Base-by-base conservation (phyloP, 495 filamentous ascomycete genomes). In the Cenococcum geophilum region DNA sequence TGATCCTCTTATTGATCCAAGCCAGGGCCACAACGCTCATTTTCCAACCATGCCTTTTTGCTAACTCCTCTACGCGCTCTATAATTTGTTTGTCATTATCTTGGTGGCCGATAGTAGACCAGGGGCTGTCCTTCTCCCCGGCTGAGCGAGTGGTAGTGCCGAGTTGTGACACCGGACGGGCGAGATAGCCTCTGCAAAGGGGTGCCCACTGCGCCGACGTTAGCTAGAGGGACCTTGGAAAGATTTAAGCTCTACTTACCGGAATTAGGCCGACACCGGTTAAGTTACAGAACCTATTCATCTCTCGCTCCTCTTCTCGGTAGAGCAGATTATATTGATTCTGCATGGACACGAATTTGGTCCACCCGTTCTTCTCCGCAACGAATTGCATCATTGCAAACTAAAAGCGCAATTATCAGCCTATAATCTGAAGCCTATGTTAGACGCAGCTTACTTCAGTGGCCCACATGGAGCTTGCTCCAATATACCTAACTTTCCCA, bases 311-410 rank as follows among this genome's bases (percentile, higher is more conserved):
- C 42, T 75, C 73, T 54, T 75, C 73, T n/a, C 73, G 66, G 52
- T 75, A 75, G 12, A 71, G 63, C 54, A 75, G 58, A 55, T 63
- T 73, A 53, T 76, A 75, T 37, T 74, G 73, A 55, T 76, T 76
- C 64, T 74, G 71, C 74, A 76, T 76, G 22, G 59, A 64, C 21
- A 76, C 69, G 62, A 76, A 76, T 63, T 74, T 74, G 9, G 73
- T 74, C 73, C 73, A 75, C 23, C 70, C 70, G 53, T 72, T 65
- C 58, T 77, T 72, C 70, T 75, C 73, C 11, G 73, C 73, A n/a
- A 45, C 56, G 55, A 64, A 61, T 55, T 75, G 73, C 66, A 72
- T 64, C 62, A 63, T 59, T 42, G 70, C 70, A 50, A 75, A 73
- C 58, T 75, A 61, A 32, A 32, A 32, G 27, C 3, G 27, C 27